Percentiles rank a stretch among this genome's conserved stretches.
Evolutionary conservation across 2,329 filamentous ascomycete genomes (phyloP).

Genomic region (Bipolaris zeicola): DNA sequence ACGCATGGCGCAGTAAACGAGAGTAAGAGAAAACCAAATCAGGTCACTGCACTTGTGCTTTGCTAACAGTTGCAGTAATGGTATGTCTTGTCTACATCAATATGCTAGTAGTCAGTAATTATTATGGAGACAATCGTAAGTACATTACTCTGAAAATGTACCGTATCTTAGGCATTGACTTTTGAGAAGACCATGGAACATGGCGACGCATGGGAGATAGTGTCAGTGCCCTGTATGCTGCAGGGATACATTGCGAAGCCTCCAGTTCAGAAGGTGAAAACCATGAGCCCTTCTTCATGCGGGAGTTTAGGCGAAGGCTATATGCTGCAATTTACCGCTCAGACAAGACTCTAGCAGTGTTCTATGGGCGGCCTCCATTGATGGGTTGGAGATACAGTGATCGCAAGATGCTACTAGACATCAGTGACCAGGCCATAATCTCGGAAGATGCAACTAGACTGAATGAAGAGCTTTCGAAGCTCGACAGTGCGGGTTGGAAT

Average conservation of each 20-base stretch:
- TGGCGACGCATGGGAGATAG: slow-evolving; percentile 43
- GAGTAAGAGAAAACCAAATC: slow-evolving; percentile 6
- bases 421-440: slow-evolving; percentile 35
- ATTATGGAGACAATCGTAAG: slow-evolving; percentile 45
- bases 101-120: slow-evolving; percentile 40
- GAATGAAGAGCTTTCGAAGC: slow-evolving; percentile 32
- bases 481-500: slow-evolving; percentile 43
- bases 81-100: slow-evolving; percentile 42
- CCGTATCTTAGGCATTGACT: slow-evolving; percentile 9
- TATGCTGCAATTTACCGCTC: slow-evolving; percentile 39
- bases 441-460: slow-evolving; percentile 34
- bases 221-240: slow-evolving; percentile 36
- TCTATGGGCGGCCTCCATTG: slow-evolving; percentile 45
- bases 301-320: slow-evolving; percentile 38
- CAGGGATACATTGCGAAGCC: slow-evolving; percentile 46
- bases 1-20: slow-evolving; percentile 46
- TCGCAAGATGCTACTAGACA: slow-evolving; percentile 38
- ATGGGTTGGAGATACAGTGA: slow-evolving; percentile 44
- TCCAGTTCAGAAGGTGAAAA: slow-evolving; percentile 24
- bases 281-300: slow-evolving; percentile 38
- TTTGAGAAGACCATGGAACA: slow-evolving; percentile 38
- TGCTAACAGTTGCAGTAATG: slow-evolving; percentile 28
- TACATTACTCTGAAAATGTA: not conserved
- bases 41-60: not conserved
- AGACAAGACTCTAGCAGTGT: slow-evolving; percentile 43